phyloP scores from a whole-genome alignment of 148 eudicot species.

The Vaccinium macrocarpon region DNA sequence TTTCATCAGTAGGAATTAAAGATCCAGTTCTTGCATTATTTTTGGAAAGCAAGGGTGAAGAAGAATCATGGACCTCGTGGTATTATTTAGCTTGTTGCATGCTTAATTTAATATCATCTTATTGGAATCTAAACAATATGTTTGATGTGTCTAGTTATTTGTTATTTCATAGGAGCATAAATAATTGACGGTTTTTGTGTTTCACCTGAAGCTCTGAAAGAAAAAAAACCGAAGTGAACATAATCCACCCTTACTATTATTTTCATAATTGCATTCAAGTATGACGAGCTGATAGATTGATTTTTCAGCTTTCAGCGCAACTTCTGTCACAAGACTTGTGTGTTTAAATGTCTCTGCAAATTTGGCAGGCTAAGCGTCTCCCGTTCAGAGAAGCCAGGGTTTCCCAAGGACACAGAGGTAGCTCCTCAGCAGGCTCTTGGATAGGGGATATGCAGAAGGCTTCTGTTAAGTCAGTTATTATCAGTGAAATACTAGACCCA shows the following conservation, averaged over 20 bases:
- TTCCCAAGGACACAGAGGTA: conserved; percentile 39
- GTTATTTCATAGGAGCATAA: not conserved
- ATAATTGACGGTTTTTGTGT: not conserved
- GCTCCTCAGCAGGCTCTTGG: conserved; percentile 59
- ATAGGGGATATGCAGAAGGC: conserved; percentile 68
- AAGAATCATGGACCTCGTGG: not conserved
- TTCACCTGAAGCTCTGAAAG: not conserved
- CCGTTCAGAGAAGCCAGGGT: conserved; percentile 39
- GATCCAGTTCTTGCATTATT: not conserved
- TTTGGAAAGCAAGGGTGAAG: not conserved
- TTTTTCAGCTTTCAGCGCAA: not conserved
- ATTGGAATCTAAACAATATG: not conserved
- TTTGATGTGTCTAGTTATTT: not conserved
- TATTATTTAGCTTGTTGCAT: too few relatives aligned
- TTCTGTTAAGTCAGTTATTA: conserved; percentile 53
- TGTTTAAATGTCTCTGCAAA: not conserved
- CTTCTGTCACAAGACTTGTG: not conserved
- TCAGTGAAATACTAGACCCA: conserved; percentile 58
- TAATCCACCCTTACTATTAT: not conserved
- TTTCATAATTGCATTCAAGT: not conserved
- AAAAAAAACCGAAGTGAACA: not conserved
- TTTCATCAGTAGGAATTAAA: too few relatives aligned
- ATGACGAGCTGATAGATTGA: not conserved
- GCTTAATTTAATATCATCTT: not conserved
- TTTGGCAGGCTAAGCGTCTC: conserved; percentile 56